Percentiles rank a stretch among this genome's conserved stretches.
Evolutionary conservation across 768 basidiomycete species (phyloP).

Genomic region (Lactarius tabidus): DNA sequence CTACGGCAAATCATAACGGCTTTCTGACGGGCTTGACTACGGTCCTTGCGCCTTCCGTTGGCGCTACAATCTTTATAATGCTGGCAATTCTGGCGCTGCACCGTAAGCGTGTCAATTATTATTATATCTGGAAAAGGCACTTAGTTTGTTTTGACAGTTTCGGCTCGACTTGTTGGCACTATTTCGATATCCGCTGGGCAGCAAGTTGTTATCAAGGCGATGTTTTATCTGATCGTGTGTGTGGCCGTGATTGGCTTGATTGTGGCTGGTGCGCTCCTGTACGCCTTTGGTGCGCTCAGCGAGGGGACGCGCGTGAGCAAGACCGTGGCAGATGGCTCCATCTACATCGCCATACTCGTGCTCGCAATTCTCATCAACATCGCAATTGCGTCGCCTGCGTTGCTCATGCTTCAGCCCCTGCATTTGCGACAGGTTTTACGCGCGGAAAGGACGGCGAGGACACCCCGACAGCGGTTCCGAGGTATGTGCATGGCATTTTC

Average conservation of each 20-base stretch:
- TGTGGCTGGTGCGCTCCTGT: slow-evolving; percentile 64
- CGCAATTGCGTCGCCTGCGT: slow-evolving; percentile 65
- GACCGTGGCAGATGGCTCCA: slow-evolving; percentile 61
- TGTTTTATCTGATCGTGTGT: slow-evolving; percentile 53
- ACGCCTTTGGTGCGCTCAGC: slow-evolving; percentile 57
- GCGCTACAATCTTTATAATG: slow-evolving; percentile 54
- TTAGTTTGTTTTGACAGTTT: slow-evolving; percentile 15
- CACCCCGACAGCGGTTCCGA: slow-evolving; percentile 75
- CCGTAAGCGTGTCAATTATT: slow-evolving; percentile 42
- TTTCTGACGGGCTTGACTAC: slow-evolving; percentile 63
- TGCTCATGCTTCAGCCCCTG: slow-evolving; percentile 68
- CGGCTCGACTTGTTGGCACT: slow-evolving; percentile 39
- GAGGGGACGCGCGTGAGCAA: slow-evolving; percentile 33
- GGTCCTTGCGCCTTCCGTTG: slow-evolving; percentile 62
- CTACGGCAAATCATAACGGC: slow-evolving; percentile 45
- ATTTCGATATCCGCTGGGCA: slow-evolving; percentile 62
- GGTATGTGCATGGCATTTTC: slow-evolving; percentile 40
- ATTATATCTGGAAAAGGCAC: neutral
- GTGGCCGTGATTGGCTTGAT: slow-evolving; percentile 60
- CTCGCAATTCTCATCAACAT: slow-evolving; percentile 56
- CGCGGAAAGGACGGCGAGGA: slow-evolving; percentile 56
- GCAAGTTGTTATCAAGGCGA: slow-evolving; percentile 56
- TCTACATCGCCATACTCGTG: slow-evolving; percentile 64
- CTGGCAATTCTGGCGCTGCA: slow-evolving; percentile 49
- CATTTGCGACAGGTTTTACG: slow-evolving; percentile 55